Percentiles rank a stretch among this genome's conserved stretches.
These are phyloP conservation scores for Colletotrichum tanaceti DNA, from an alignment of 2,329 filamentous ascomycete species.

Conservation along the genomic window DNA sequence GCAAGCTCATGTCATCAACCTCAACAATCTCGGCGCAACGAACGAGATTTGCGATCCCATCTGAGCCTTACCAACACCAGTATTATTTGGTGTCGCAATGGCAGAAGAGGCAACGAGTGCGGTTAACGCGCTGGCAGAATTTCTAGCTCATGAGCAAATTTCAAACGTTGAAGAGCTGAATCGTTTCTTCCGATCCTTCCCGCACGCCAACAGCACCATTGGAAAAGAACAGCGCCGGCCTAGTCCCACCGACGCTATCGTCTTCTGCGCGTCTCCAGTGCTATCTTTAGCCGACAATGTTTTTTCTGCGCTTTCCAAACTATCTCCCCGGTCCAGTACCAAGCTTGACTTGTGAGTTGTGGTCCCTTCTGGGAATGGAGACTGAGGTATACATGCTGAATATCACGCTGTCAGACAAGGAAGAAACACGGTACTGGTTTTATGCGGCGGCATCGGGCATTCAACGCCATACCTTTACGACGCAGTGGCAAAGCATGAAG, in stretches of 20 bases:
- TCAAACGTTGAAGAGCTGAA: slow-evolving; percentile 13
- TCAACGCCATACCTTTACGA: slow-evolving; percentile 57
- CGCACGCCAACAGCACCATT: background rate
- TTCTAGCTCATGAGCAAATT: slow-evolving; percentile 29
- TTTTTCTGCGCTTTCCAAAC: slow-evolving; percentile 13
- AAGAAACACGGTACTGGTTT: slow-evolving; percentile 46
- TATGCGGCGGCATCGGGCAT: slow-evolving; percentile 59
- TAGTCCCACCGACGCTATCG: slow-evolving; percentile 29
- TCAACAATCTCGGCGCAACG: too few species aligned
- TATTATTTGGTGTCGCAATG: slow-evolving; percentile 1
- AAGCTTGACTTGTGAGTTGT: background rate
- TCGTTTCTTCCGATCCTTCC: slow-evolving; percentile 10
- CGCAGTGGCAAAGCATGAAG: slow-evolving; percentile 50
- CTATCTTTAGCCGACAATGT: slow-evolving; percentile 32
- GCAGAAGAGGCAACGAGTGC: slow-evolving; percentile 1
- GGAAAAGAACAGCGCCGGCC: background rate
- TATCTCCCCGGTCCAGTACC: too few species aligned
- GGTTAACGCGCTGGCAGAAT: slow-evolving; percentile 30
- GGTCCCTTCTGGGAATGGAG: background rate
- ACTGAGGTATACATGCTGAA: background rate
- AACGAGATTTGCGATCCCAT: too few species aligned
- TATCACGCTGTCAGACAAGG: background rate
- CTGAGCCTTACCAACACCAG: too few species aligned
- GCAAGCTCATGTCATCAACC: too few species aligned
- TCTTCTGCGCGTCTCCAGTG: slow-evolving; percentile 37